These are phyloP conservation scores for Middelhovenomyces tepae DNA, from an alignment of 805 yeast genomes.

Conservation along the genomic window DNA sequence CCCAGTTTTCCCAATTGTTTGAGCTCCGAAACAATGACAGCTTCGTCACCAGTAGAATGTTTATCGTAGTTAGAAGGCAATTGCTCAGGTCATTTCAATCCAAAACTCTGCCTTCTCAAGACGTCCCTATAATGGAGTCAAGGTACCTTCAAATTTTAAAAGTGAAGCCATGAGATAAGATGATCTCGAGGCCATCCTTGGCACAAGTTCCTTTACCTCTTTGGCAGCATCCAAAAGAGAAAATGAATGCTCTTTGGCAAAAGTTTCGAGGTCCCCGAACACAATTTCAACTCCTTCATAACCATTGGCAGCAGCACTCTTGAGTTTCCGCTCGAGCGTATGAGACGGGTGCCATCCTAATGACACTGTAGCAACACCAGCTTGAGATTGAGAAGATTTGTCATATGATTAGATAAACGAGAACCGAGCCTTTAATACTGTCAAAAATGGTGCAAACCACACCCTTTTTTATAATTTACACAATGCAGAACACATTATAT, in stretches of 20 bases:
- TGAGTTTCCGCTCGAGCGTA: conserved; percentile 7
- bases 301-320: conserved; percentile 7
- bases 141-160: conserved; percentile 4
- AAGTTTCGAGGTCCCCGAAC: conserved; percentile 9
- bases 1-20: conserved; percentile 10
- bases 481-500: too few species aligned
- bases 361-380: conserved; percentile 5
- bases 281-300: conserved; percentile 20
- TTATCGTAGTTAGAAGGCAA: conserved; percentile 7
- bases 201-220: conserved; percentile 3
- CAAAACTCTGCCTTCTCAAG: conserved; percentile 9
- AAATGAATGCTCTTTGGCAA: conserved; percentile 2
- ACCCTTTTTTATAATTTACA: too few species aligned
- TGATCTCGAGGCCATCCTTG: background rate
- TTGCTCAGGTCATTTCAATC: conserved; percentile 10
- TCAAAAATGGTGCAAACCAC: too few species aligned
- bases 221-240: conserved; percentile 2
- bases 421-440: too few species aligned
- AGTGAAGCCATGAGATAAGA: conserved; percentile 4
- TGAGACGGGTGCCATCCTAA: conserved; percentile 7
- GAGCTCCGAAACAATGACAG: conserved; percentile 9
- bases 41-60: conserved; percentile 9
- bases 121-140: conserved; percentile 1
- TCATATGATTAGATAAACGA: too few species aligned
- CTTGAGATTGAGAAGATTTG: too few species aligned